Conservation (phyloP, 257 asterid genomes). For the Misopates orontium region DNA sequence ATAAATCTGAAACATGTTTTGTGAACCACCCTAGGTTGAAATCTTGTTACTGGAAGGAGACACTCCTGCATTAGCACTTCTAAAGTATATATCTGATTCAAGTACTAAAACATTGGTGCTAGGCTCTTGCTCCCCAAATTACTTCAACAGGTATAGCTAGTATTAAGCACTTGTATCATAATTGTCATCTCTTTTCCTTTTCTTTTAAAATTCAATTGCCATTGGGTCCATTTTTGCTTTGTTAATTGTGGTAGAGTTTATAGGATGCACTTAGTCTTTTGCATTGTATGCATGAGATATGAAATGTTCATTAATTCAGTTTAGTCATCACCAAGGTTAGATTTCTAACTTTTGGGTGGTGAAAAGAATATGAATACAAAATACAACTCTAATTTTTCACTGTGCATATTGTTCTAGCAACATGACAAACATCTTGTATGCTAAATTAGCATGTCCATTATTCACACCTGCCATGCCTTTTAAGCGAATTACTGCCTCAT, state of each 20-base stretch:
- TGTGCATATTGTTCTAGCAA: constrained; percentile 15
- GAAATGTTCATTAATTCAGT: constrained; percentile 2
- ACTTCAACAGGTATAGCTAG: constrained; percentile 55
- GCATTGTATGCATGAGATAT: background rate
- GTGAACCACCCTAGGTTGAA: constrained; percentile 51
- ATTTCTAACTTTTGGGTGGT: constrained; percentile 13
- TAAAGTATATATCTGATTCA: constrained; percentile 57
- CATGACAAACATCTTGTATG: constrained; percentile 17
- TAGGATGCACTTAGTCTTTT: background rate
- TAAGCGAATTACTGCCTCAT: constrained; percentile 24
- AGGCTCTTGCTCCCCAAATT: constrained; percentile 65
- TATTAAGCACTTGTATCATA: constrained; percentile 8
- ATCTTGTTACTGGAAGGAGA: constrained; percentile 75
- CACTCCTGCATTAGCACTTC: constrained; percentile 63
- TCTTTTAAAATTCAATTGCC: constrained; percentile 4
- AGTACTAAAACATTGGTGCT: constrained; percentile 57
- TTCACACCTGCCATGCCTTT: constrained; percentile 3
- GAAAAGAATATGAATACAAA: background rate
- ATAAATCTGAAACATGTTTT: constrained; percentile 25
- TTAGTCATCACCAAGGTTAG: background rate
- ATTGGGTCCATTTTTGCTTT: background rate
- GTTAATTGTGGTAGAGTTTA: background rate
- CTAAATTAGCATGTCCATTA: constrained; percentile 7
- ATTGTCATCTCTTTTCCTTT: background rate
- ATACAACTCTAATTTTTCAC: constrained; percentile 16